Evolutionary conservation across 306 rosid species (phyloP).

Genomic region (Sophora flavescens): DNA sequence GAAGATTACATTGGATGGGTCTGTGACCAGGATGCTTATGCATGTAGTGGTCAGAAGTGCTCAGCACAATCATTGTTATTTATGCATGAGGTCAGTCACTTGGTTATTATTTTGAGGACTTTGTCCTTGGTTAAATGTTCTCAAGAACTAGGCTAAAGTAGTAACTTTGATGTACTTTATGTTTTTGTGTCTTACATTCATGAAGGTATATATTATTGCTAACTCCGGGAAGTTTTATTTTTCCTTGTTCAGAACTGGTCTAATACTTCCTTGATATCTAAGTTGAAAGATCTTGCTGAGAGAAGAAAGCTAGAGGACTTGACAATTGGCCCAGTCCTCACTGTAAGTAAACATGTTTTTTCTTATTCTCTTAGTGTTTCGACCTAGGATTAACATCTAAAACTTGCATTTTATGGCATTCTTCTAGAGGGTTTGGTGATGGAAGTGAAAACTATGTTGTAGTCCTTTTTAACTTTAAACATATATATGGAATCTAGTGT

Average conservation of each 20-base stretch:
- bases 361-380: background rate
- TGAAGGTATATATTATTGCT: constrained; percentile 14
- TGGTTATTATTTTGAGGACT: constrained; percentile 25
- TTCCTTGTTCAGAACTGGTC: constrained; percentile 81
- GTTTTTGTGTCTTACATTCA: background rate
- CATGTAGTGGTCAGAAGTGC: constrained; percentile 99
- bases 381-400: background rate
- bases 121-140: constrained; percentile 13
- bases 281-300: constrained; percentile 81
- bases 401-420: constrained; percentile 9
- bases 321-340: constrained; percentile 93
- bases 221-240: constrained; percentile 37
- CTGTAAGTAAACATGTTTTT: constrained; percentile 56
- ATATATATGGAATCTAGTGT: constrained; percentile 14
- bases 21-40: constrained; percentile 99
- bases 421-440: background rate
- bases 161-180: constrained; percentile 26
- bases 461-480: background rate
- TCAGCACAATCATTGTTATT: constrained; percentile 90
- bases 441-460: background rate
- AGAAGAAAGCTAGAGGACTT: constrained; percentile 89
- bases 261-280: constrained; percentile 70
- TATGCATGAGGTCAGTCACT: constrained; percentile 85
- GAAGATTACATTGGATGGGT: constrained; percentile 95
- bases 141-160: constrained; percentile 20